Base-by-base conservation (phyloP, 176 grass and related monocot genomes). In the Miscanthus lutarioriparius region DNA sequence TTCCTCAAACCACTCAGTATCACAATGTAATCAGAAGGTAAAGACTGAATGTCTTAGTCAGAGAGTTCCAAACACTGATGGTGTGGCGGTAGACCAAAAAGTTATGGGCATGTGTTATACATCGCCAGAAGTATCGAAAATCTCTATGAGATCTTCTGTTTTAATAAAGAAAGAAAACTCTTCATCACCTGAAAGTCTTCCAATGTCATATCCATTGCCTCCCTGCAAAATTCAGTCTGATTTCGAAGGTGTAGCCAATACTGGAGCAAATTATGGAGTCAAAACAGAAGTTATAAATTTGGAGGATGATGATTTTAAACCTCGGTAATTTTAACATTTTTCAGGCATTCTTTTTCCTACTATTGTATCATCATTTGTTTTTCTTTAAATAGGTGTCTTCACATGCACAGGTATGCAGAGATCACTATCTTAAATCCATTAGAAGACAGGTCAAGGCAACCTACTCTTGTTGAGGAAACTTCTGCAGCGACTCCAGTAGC, bases 241-340 rank as follows among this genome's bases (percentile, higher is more conserved):
- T 43, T 66, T 65, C 14, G 69, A 81, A 72, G 72, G 20, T 19
- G 19, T 85, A 75, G 27, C 67, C 64, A 15, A 68, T 25, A 76
- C 20, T 67, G 58, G 56, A 54, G 68, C 23, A 27, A 86, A 77
- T 59, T 77, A 72, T 70, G 48, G 48, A 83, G 63, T 78, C 38
- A 47, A 59, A 51, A 49, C 23, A 41, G 39, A 83, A 68, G 70
- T 45, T 80, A 71, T 83, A 22, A 71, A 87, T 62, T 68, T 91
- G 19, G 82, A 90, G 59, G 68, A 79, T 10, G 74, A 39, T 30
- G 80, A 79, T 75, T 65, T 56, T 41, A 49, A 48, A 19, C 61
- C 84, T 73, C 26, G 79, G 90, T 94, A 94, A 94, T 90, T 38
- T 82, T 82, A 72, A 80, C 63, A 77, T 76, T 20, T 25, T 79